Conservation (phyloP, 2,329 filamentous ascomycete species). For the Daldinia sp. region DNA sequence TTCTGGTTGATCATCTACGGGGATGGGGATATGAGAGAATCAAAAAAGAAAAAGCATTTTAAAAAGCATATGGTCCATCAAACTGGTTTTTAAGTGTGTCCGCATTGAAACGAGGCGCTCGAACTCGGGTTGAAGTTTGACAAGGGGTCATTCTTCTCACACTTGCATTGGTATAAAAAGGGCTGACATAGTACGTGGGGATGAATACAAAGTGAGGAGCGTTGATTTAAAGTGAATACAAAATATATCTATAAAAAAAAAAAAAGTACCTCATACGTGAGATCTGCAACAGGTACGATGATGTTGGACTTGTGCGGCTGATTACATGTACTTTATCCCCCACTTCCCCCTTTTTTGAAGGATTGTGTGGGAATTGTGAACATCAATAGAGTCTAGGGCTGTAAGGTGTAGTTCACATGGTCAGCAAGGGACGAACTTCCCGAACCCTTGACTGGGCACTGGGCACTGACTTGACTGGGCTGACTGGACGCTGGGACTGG, state of each 20-base stretch:
- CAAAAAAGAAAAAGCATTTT: constrained; percentile 15
- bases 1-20: constrained; percentile 1
- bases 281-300: neutral
- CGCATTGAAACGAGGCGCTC: constrained; percentile 22
- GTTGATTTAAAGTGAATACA: neutral
- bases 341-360: constrained; percentile 15
- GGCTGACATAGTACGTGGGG: constrained; percentile 11
- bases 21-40: constrained; percentile 7
- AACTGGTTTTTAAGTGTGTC: constrained; percentile 24
- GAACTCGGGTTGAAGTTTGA: constrained; percentile 5
- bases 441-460: constrained; percentile 9
- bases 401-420: neutral
- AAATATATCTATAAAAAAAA: neutral
- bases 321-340: constrained; percentile 8
- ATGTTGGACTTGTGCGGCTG: neutral
- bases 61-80: constrained; percentile 26
- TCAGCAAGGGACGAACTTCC: constrained; percentile 13
- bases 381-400: neutral
- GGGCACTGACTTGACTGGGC: neutral
- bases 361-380: constrained; percentile 10
- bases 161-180: constrained; percentile 15
- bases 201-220: constrained; percentile 11
- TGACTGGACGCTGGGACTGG: constrained; percentile 1
- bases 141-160: neutral
- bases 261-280: constrained; percentile 4